A percentile compares a stretch with the other conserved stretches of the same genome.
Conservation (phyloP, 768 basidiomycete species). For the Tulasnella sp. region DNA sequence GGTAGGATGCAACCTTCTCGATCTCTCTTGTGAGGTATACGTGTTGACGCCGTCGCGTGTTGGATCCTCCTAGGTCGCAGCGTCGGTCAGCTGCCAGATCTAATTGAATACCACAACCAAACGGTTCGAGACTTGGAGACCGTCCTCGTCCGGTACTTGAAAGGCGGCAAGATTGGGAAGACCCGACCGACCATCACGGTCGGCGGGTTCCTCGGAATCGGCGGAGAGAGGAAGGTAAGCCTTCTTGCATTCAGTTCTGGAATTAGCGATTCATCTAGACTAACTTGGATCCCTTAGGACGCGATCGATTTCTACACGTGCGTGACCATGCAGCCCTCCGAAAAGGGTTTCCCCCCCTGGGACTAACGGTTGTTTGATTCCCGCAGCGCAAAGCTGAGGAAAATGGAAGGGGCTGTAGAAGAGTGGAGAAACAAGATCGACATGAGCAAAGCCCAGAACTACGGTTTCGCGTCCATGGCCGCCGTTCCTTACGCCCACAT, state of each 20-base stretch:
- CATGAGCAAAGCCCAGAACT: constrained; percentile 49
- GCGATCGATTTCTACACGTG: constrained; percentile 94
- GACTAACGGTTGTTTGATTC: constrained; percentile 28
- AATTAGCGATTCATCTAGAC: neutral
- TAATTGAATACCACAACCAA: constrained; percentile 89
- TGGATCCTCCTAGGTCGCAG: constrained; percentile 55
- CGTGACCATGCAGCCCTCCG: constrained; percentile 43
- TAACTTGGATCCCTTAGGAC: constrained; percentile 50
- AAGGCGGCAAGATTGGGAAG: constrained; percentile 74
- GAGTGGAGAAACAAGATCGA: constrained; percentile 66
- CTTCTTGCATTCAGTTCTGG: neutral
- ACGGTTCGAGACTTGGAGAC: constrained; percentile 93
- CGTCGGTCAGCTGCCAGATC: constrained; percentile 84
- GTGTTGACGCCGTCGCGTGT: neutral
- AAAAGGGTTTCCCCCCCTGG: constrained; percentile 18
- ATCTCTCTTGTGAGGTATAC: neutral
- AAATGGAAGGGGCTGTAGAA: constrained; percentile 74
- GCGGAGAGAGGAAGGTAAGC: constrained; percentile 66
- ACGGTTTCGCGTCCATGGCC: constrained; percentile 85
- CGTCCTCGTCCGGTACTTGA: constrained; percentile 87
- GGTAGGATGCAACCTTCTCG: constrained; percentile 40
- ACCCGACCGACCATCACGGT: constrained; percentile 80
- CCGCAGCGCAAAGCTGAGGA: constrained; percentile 51
- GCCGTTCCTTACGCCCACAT: constrained; percentile 75
- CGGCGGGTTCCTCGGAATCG: constrained; percentile 80